Evolutionary conservation across 331 rosid species (phyloP).

Genomic region (Malus hybrid): DNA sequence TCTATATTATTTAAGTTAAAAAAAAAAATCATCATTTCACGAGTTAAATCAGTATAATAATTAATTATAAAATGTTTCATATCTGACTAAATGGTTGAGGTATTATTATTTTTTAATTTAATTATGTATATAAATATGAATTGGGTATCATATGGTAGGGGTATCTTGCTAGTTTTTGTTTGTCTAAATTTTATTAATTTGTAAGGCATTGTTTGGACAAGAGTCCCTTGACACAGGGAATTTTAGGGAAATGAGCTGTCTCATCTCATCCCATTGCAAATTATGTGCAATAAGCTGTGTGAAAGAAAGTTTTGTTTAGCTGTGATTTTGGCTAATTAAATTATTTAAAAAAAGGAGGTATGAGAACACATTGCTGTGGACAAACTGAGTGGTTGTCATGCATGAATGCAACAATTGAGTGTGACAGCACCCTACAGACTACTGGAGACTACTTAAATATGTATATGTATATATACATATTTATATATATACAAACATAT

Average conservation of each 20-base stretch:
- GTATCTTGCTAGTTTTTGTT: background rate
- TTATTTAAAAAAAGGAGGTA: constrained; percentile 1
- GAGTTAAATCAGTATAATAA: no score
- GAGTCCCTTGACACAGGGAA: constrained; percentile 3
- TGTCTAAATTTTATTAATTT: background rate
- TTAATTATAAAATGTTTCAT: background rate
- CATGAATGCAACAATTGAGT: constrained; percentile 44
- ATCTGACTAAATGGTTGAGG: background rate
- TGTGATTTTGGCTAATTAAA: constrained; percentile 19
- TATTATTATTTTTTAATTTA: no score
- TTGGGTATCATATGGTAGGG: constrained; percentile 12
- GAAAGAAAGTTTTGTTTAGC: constrained; percentile 28
- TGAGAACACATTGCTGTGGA: constrained; percentile 33
- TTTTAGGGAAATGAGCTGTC: constrained; percentile 29
- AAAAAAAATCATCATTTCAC: no score
- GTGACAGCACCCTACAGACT: background rate
- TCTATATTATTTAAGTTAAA: no score
- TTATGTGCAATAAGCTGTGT: constrained; percentile 17
- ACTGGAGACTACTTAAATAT: background rate
- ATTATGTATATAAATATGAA: background rate
- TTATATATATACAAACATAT: no score
- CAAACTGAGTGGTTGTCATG: constrained; percentile 64
- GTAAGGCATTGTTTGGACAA: constrained; percentile 9
- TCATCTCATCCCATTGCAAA: background rate
- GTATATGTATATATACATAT: background rate